Conservation (phyloP, 139 green algal species). For the Tetraselmis striata region DNA sequence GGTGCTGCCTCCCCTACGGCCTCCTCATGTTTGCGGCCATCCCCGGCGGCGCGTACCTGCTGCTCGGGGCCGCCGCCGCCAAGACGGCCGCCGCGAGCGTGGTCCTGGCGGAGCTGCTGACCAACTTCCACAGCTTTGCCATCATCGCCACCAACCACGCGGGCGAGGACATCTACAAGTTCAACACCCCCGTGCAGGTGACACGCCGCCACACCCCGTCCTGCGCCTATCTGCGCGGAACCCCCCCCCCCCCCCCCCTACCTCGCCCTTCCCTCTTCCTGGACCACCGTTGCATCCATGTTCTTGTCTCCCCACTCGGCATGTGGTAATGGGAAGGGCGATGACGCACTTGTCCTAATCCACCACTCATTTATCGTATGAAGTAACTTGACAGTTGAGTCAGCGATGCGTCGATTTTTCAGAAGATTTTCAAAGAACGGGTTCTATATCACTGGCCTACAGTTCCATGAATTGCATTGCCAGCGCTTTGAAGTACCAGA, state of each 20-base stretch:
- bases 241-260: background rate
- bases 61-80: conserved; percentile 7
- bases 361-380: background rate
- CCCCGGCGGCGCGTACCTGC: background rate
- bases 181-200: conserved; percentile 12
- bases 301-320: no score
- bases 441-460: no score
- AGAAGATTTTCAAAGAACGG: no score
- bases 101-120: conserved; percentile 20
- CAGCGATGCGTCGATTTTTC: no score
- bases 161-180: conserved; percentile 27
- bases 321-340: no score
- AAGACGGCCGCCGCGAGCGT: conserved; percentile 1
- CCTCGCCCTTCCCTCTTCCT: no score
- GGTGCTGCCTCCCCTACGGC: background rate
- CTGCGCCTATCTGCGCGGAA: no score
- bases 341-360: background rate
- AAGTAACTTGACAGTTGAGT: no score
- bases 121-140: conserved; percentile 30
- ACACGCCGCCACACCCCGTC: no score
- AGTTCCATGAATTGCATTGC: no score
- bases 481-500: no score
- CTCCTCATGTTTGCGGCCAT: background rate
- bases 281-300: no score
- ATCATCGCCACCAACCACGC: conserved; percentile 31